A percentile compares a stretch with the other conserved stretches of the same genome.
Conservation (phyloP, 306 rosid genomes). For the Dalbergia oliveri region DNA sequence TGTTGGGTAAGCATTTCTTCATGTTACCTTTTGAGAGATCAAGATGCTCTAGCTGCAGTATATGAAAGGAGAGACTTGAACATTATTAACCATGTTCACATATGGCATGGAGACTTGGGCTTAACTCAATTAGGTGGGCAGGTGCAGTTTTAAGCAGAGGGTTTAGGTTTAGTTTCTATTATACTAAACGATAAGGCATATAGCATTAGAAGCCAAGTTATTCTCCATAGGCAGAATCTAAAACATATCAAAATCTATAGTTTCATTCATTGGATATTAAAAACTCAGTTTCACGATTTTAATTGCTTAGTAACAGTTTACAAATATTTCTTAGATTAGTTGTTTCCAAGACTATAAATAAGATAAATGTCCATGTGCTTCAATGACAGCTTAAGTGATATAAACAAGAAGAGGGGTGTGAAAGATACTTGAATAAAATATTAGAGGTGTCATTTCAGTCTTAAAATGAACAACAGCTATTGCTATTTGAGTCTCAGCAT, state of each 20-base stretch:
- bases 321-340: neutral
- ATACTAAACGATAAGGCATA: neutral
- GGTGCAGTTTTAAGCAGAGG: neutral
- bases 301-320: neutral
- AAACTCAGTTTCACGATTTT: neutral
- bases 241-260: neutral
- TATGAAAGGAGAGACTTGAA: neutral
- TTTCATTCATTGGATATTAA: constrained; percentile 15
- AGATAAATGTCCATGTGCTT: neutral
- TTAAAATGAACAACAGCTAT: neutral
- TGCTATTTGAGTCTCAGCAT: neutral
- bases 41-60: constrained; percentile 17
- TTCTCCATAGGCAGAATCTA: constrained; percentile 26
- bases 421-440: neutral
- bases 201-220: constrained; percentile 19
- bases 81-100: constrained; percentile 21
- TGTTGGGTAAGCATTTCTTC: constrained; percentile 73
- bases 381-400: constrained; percentile 3
- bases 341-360: constrained; percentile 2
- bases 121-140: neutral
- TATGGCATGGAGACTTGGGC: neutral
- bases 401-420: neutral
- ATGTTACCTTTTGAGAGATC: constrained; percentile 19
- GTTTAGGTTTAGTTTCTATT: constrained; percentile 18
- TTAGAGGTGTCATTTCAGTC: neutral